Evolutionary conservation across 208 protist species (phyloP).

Genomic region (Trichomonas tenax): DNA sequence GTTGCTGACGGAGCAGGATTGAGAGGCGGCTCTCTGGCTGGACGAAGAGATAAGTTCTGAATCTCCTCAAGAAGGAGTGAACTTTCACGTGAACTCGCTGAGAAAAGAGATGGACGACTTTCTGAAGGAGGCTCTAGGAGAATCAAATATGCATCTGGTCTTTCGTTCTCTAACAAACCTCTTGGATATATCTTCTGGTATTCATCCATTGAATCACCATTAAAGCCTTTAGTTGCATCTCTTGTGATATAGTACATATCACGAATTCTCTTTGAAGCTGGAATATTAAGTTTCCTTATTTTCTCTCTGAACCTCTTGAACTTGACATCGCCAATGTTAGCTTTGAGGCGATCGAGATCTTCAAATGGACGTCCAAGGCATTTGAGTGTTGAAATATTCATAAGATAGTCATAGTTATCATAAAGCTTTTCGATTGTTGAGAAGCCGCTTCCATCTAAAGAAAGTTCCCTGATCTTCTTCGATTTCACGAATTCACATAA

Average conservation of each 20-base stretch:
- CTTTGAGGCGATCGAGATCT: neutral
- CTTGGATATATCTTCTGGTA: neutral
- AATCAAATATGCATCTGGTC: neutral
- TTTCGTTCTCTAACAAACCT: neutral
- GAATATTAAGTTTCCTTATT: neutral
- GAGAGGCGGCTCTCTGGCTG: too few species aligned
- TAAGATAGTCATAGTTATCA: neutral
- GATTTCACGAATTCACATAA: neutral
- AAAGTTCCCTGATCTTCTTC: neutral
- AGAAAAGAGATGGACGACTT: neutral
- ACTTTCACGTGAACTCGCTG: neutral
- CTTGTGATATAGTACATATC: neutral
- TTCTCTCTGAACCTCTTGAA: neutral
- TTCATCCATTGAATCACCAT: neutral
- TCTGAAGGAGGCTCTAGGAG: neutral
- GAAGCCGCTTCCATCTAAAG: neutral
- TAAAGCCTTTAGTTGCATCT: neutral
- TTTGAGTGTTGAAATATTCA: neutral
- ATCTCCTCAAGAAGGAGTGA: neutral
- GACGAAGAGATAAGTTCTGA: neutral
- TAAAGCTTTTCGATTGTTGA: neutral
- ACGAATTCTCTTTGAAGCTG: neutral
- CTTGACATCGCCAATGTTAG: neutral
- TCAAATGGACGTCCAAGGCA: neutral
- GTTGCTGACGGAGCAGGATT: neutral